Percentiles rank a stretch among this genome's conserved stretches.
phyloP scores from a whole-genome alignment of 257 asterid genomes.

The Handroanthus guayacan region DNA sequence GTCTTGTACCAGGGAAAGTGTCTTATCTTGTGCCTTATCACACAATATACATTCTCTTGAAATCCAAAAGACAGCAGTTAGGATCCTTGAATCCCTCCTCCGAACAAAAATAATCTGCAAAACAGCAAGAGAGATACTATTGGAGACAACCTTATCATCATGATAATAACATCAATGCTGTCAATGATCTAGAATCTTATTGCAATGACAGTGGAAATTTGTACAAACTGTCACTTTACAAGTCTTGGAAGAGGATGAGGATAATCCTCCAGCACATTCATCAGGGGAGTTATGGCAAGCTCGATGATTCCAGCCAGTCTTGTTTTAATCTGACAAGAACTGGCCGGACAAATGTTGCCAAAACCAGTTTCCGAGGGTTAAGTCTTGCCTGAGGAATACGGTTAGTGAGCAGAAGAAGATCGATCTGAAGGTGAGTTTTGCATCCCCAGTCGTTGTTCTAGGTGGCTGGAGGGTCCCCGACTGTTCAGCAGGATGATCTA shows the following conservation, averaged over 20 bases:
- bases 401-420: conserved; percentile 43
- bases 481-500: conserved; percentile 18
- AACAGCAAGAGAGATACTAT: conserved; percentile 30
- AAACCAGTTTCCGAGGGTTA: conserved; percentile 23
- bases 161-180: not conserved
- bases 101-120: not conserved
- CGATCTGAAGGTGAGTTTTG: conserved; percentile 49
- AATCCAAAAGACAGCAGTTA: conserved; percentile 35
- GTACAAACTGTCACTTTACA: conserved; percentile 38
- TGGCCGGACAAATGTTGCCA: conserved; percentile 1
- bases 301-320: conserved; percentile 1
- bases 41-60: conserved; percentile 42
- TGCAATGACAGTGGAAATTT: not conserved
- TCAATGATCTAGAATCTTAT: not conserved
- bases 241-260: conserved; percentile 47
- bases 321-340: not conserved
- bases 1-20: conserved; percentile 44
- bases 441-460: conserved; percentile 29
- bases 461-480: conserved; percentile 35
- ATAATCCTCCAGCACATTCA: conserved; percentile 31
- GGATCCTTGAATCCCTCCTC: not conserved
- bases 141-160: conserved; percentile 17
- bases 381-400: conserved; percentile 50
- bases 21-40: conserved; percentile 47
- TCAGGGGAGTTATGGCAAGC: conserved; percentile 2